These are phyloP conservation scores for Crucibulum laeve DNA, from an alignment of 768 basidiomycete species.

Conservation along the genomic window DNA sequence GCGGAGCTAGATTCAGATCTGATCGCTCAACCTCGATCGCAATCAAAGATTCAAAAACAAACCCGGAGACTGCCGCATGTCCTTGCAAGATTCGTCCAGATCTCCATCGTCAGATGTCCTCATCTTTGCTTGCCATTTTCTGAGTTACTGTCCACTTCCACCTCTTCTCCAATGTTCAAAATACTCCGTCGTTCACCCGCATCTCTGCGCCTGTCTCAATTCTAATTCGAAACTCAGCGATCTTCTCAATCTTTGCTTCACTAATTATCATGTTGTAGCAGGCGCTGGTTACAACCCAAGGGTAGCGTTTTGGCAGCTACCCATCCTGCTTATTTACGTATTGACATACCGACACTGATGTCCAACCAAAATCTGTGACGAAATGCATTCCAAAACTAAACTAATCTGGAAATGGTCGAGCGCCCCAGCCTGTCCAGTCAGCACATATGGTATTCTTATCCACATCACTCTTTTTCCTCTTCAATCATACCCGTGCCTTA, in stretches of 20 bases:
- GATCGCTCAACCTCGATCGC: slow-evolving; percentile 13
- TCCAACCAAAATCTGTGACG: neutral
- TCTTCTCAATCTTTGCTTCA: too few relatives aligned
- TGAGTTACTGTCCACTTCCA: neutral
- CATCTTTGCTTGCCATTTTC: neutral
- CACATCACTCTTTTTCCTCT: neutral
- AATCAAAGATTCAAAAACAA: slow-evolving; percentile 1
- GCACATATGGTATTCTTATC: neutral
- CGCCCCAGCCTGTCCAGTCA: neutral
- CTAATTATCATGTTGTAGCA: too few relatives aligned
- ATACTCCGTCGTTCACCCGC: neutral
- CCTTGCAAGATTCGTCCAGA: neutral
- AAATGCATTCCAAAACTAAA: neutral
- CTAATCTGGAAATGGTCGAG: neutral
- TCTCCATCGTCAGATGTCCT: neutral
- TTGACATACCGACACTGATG: too few relatives aligned
- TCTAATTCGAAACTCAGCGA: too few relatives aligned
- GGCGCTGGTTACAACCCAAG: too few relatives aligned
- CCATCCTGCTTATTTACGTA: too few relatives aligned
- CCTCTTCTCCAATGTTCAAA: neutral
- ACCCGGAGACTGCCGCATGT: neutral
- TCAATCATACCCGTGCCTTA: neutral
- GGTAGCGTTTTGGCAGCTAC: too few relatives aligned
- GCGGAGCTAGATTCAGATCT: slow-evolving; percentile 38
- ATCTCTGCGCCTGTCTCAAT: neutral